Base-by-base conservation (phyloP, 225 moss, liverwort and hornwort genomes). In the Physcomitrellopsis africana region DNA sequence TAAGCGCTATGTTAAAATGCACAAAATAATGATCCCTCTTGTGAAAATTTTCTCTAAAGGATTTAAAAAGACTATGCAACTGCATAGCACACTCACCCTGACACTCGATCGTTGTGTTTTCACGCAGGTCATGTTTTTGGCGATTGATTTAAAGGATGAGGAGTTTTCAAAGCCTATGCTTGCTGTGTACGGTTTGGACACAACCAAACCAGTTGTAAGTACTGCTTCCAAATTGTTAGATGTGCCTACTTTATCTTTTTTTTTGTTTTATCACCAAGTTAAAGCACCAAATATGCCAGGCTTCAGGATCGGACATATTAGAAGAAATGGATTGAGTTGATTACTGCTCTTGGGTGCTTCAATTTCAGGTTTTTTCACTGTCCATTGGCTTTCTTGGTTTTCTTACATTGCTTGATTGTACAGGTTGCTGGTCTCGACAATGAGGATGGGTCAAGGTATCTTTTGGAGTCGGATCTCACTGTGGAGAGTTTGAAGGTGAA, bases 91-190 rank as follows among this genome's bases (percentile, higher is more conserved):
- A 20, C 11, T 9, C 56, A 29, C 32, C 51, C 37, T 62, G 53
- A 60, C 53, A 20, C 53, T 73, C 10, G 45, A 20, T 46, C 66
- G 24, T 45, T 18, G 43, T 53, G 65, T 17, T 51, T 24, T 66
- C 45, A 56, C 68, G 53, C 84, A 89, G 92, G 63, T 91, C 8
- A 79, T 92, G 81, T 92, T 92, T 70, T 46, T 89, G 27, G 89
- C 87, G 83, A 83, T 91, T 72, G 93, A 95, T 77, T 72, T 79
- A 60, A 78, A 76, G 27, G 93, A 95, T 74, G 85, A 93, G 77
- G 88, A 86, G 2, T 91, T 93, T 67, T 81, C 91, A 22, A 88
- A 78, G 65, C 93, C 91, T 47, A 81, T 95, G 95, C 78, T 81
- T 71, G 76, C 82, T 14, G 77, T 86, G 69, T 95, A 91, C 73